Evolutionary conservation across 2,329 filamentous ascomycete species (phyloP), one percentile per base, ranked within the genome.

Genomic region (Monilinia vaccinii-corymbosi): DNA sequence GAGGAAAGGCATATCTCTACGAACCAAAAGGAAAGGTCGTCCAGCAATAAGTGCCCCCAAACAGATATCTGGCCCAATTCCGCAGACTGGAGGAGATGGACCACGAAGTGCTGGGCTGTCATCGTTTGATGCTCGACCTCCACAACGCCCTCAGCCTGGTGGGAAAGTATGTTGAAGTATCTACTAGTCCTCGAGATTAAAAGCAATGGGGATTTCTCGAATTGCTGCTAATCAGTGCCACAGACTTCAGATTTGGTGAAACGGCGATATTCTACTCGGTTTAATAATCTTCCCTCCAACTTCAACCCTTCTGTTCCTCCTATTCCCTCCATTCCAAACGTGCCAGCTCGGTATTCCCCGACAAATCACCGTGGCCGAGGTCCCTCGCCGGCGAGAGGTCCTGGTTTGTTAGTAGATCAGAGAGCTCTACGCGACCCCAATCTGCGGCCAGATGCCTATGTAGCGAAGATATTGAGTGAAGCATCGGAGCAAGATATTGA

Each of bases 251-350:
- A 99, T 73, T 79, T 97, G 58, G 92, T 99, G 61, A 97, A 97
- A 77, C 83, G 91, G 68, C 81, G 94, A 68, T 99, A 97, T 75
- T 97, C 94, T 44, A 92, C 92, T 46, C 86, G 93, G 62, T 96
- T 97, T 73, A 93, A 91, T 68, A 85, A 89, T 65, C 74, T 87
- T 1, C 88, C 88, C 1, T 77, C 83, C 62, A 85, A 89, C 68
- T 88, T 85, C 71, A 82, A 87, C 68, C 78, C 81, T 66, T 84
- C 81, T 60, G 83, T 82, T 23, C 83, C 73, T n/a, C 82, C 91
- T 21, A 82, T 89, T 2, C 82, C 91, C 14, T 84, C 87, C 3
- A 79, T 96, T 64, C 93, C 94, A 0, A 74, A 81, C 14, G 70
- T 89, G 58, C 85, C 87, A 64, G 73, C 79, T 80, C 62, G 80